phyloP scores from a whole-genome alignment of 106 monocot species.

The Alisma plantagoaquatica region DNA sequence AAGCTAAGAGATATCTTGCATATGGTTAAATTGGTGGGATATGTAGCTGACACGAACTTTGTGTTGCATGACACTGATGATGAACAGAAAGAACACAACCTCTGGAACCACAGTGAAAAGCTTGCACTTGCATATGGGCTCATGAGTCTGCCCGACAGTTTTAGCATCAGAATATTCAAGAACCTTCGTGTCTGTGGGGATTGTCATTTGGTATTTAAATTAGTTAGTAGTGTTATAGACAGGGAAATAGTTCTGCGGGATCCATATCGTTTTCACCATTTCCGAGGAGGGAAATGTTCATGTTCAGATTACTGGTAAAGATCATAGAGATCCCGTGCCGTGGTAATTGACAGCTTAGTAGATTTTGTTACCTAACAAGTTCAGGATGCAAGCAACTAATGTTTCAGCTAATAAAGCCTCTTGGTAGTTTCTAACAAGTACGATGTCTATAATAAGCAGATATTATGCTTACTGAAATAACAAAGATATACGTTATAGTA shows the following conservation, averaged over 20 bases:
- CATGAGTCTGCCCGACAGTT: conserved; percentile 32
- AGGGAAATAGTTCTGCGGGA: conserved; percentile 60
- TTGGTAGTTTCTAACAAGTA: too few species aligned
- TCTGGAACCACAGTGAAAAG: conserved; percentile 78
- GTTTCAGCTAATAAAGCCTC: too few species aligned
- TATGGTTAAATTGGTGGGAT: conserved; percentile 42
- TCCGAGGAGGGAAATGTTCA: conserved; percentile 52
- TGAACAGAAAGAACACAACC: conserved; percentile 66
- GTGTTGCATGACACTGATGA: conserved; percentile 70
- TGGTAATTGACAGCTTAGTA: too few species aligned
- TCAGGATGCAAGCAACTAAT: too few species aligned
- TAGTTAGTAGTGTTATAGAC: conserved; percentile 35
- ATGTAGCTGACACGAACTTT: conserved; percentile 45
- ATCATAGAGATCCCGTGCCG: background rate
- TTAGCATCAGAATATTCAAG: conserved; percentile 52
- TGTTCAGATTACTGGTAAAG: conserved; percentile 78
- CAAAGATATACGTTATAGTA: too few species aligned
- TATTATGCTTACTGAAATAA: too few species aligned
- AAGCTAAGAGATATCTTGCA: conserved; percentile 53
- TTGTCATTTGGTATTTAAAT: conserved; percentile 68
- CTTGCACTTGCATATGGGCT: conserved; percentile 70
- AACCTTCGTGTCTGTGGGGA: conserved; percentile 78
- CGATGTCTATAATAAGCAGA: too few species aligned
- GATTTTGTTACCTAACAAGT: too few species aligned
- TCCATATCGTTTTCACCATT: conserved; percentile 72